phyloP scores from a whole-genome alignment of 169 alveolate genomes.

The Theileria parva region DNA sequence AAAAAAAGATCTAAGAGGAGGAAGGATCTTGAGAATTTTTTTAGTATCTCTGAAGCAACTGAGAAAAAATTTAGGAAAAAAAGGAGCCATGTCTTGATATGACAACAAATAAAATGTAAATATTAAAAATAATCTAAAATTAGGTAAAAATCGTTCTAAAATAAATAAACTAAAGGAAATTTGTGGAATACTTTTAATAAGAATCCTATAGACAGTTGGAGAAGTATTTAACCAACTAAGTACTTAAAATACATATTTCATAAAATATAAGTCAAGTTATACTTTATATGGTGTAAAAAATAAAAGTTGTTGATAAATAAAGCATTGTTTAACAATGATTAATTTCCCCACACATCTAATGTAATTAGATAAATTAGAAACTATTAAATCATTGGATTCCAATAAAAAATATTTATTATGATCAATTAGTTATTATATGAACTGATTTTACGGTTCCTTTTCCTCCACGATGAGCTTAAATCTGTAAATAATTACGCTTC shows the following conservation, averaged over 20 bases:
- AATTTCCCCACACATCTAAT: constrained; percentile 9
- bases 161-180: too few relatives aligned
- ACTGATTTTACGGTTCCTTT: neutral
- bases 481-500: neutral
- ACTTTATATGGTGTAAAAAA: neutral
- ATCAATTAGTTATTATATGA: neutral
- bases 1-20: neutral
- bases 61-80: neutral
- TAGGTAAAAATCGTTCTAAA: neutral
- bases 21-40: neutral
- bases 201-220: neutral
- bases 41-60: neutral
- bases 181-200: neutral
- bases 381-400: constrained; percentile 2
- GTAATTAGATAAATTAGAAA: neutral
- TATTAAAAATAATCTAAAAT: too few relatives aligned
- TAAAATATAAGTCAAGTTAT: neutral
- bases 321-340: neutral
- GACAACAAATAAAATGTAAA: too few relatives aligned
- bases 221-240: neutral
- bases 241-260: too few relatives aligned
- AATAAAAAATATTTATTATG: neutral
- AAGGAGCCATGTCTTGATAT: neutral
- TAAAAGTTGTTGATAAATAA: neutral
- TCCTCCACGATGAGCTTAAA: neutral